These are phyloP conservation scores for Heterobasidion occidentale DNA, from an alignment of 1,284 basidiomycete species.

Conservation along the genomic window DNA sequence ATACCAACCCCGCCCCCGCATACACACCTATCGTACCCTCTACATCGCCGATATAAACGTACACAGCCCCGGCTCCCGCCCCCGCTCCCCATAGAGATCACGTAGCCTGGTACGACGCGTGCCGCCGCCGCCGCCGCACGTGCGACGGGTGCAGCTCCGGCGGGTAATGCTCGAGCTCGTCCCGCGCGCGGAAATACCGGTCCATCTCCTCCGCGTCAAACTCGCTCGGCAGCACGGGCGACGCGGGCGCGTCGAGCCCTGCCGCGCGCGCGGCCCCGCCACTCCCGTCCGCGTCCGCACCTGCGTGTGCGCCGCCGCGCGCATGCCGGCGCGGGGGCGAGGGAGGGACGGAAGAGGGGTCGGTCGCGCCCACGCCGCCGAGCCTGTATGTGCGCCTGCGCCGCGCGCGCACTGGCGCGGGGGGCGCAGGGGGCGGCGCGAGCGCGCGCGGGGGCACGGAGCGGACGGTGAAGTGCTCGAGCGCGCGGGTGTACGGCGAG, in stretches of 20 bases:
- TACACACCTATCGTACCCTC: too few relatives aligned
- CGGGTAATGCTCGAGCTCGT: conserved; percentile 21
- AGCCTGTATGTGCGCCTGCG: conserved; percentile 72
- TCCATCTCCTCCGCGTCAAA: conserved; percentile 75
- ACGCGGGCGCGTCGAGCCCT: conserved; percentile 13
- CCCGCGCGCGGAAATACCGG: conserved; percentile 57
- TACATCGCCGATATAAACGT: too few relatives aligned
- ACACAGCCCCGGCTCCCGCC: too few relatives aligned
- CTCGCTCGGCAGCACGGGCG: conserved; percentile 42
- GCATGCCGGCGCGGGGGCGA: conserved; percentile 6
- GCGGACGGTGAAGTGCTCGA: conserved; percentile 86
- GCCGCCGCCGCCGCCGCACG: not conserved
- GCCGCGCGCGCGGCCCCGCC: not conserved
- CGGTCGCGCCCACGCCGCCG: conserved; percentile 31
- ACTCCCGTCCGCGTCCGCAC: not conserved
- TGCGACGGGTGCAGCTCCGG: conserved; percentile 1
- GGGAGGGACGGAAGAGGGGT: conserved; percentile 4
- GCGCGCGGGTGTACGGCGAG: conserved; percentile 81
- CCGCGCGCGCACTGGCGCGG: conserved; percentile 61
- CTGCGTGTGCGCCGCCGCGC: not conserved
- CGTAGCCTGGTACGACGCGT: too few relatives aligned
- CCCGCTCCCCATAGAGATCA: too few relatives aligned
- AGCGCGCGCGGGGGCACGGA: conserved; percentile 43
- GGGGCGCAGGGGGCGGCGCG: conserved; percentile 20
- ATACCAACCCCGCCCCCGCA: too few relatives aligned